Evolutionary conservation across 2,329 filamentous ascomycete species (phyloP).

Genomic region (Cephalotrichum gorgonifer): DNA sequence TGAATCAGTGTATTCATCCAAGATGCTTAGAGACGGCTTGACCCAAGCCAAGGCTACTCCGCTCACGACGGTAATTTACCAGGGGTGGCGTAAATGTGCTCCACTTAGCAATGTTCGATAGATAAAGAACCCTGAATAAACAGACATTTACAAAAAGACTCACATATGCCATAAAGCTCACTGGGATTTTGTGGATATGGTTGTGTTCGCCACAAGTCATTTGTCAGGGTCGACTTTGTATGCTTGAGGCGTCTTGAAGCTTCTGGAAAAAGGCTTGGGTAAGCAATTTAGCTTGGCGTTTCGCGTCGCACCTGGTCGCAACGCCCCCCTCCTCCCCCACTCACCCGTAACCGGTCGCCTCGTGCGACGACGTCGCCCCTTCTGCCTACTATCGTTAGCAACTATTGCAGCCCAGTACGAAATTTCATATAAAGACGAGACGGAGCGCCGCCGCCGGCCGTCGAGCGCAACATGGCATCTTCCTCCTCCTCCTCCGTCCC

Average conservation of each 20-base stretch:
- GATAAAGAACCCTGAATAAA: too few relatives aligned
- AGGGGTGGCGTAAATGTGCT: too few relatives aligned
- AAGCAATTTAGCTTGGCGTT: slow-evolving; percentile 1
- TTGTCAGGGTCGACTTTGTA: neutral
- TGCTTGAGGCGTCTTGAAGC: neutral
- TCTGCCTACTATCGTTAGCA: neutral
- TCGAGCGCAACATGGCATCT: slow-evolving; percentile 37
- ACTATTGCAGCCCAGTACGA: neutral
- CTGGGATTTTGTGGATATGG: neutral
- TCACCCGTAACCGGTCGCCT: neutral
- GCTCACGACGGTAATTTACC: neutral
- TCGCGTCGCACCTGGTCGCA: neutral
- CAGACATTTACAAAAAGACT: too few relatives aligned
- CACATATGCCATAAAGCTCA: too few relatives aligned
- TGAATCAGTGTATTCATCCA: neutral
- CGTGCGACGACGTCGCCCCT: neutral
- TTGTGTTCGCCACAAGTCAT: neutral
- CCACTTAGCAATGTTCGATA: too few relatives aligned
- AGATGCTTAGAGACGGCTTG: neutral
- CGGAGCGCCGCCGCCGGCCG: neutral
- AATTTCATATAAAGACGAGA: slow-evolving; percentile 7
- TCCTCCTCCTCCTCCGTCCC: slow-evolving; percentile 26
- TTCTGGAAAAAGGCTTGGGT: slow-evolving; percentile 4
- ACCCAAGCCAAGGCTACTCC: neutral
- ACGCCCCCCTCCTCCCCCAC: neutral